These are phyloP conservation scores for Xylariaceae sp. DNA, from an alignment of 2,329 filamentous ascomycete genomes.

Conservation along the genomic window DNA sequence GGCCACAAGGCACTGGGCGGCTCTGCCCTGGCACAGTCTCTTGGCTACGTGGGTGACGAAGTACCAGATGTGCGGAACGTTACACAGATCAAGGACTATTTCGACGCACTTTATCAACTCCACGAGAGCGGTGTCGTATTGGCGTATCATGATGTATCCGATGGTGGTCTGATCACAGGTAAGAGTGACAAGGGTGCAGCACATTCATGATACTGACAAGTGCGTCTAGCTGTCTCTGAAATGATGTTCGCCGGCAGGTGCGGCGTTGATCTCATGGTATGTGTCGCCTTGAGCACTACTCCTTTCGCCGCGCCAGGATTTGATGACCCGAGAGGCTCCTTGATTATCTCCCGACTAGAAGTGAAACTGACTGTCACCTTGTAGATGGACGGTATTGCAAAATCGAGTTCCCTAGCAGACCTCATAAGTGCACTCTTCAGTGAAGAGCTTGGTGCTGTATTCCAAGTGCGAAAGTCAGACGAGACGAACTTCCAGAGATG, in stretches of 20 bases:
- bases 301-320: too few species aligned
- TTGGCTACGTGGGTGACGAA: slow-evolving; percentile 77
- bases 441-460: slow-evolving; percentile 91
- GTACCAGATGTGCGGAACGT: slow-evolving; percentile 79
- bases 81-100: slow-evolving; percentile 79
- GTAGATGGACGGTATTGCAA: slow-evolving; percentile 66
- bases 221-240: slow-evolving; percentile 68
- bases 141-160: slow-evolving; percentile 13
- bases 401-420: slow-evolving; percentile 53
- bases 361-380: too few species aligned
- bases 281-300: too few species aligned
- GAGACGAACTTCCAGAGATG: slow-evolving; percentile 81
- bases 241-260: slow-evolving; percentile 98
- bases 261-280: slow-evolving; percentile 76
- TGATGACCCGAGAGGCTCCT: too few species aligned
- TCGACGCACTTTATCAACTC: slow-evolving; percentile 68
- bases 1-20: slow-evolving; percentile 80
- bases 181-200: too few species aligned
- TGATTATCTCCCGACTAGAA: too few species aligned
- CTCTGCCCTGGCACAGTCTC: slow-evolving; percentile 83
- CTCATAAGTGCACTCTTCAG: slow-evolving; percentile 82
- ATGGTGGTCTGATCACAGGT: slow-evolving; percentile 42
- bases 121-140: slow-evolving; percentile 40
- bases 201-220: too few species aligned
- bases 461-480: slow-evolving; percentile 82